Conservation (phyloP, 2,329 filamentous ascomycete species). For the Epichloe sylvatica region DNA sequence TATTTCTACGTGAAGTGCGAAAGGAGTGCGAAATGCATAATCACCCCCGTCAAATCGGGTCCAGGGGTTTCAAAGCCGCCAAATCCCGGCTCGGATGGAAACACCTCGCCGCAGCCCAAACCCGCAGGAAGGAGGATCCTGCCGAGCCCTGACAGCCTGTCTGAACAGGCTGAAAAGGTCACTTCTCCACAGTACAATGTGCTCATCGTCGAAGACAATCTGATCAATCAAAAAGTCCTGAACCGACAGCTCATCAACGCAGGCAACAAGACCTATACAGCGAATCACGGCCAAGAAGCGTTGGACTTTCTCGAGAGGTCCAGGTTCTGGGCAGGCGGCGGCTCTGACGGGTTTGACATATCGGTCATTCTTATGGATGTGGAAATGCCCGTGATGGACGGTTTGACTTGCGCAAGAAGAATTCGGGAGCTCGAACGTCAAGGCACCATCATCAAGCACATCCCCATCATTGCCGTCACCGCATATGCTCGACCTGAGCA, state of each 20-base stretch:
- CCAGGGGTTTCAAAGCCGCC: neutral
- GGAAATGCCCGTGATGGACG: constrained; percentile 75
- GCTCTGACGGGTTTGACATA: constrained; percentile 33
- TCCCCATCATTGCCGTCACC: constrained; percentile 69
- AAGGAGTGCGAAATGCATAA: neutral
- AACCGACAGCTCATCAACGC: constrained; percentile 45
- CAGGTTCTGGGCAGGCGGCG: constrained; percentile 38
- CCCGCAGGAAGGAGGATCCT: neutral
- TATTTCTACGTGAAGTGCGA: constrained; percentile 3
- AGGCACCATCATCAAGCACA: constrained; percentile 47
- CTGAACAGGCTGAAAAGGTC: neutral
- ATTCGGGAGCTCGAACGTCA: constrained; percentile 54
- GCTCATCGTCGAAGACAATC: constrained; percentile 52
- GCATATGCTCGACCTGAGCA: constrained; percentile 65
- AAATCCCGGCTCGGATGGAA: neutral
- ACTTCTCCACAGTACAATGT: constrained; percentile 32
- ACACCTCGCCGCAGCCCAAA: neutral
- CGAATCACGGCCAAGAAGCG: constrained; percentile 52
- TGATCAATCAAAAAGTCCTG: constrained; percentile 50
- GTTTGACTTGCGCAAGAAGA: constrained; percentile 54
- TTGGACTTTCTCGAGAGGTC: constrained; percentile 41
- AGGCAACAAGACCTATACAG: constrained; percentile 45
- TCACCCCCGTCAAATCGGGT: neutral
- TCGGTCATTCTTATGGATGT: constrained; percentile 65
- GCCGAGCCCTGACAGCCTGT: neutral